phyloP scores from a whole-genome alignment of 2,329 filamentous ascomycete genomes.

The Stylonectria norvegica region DNA sequence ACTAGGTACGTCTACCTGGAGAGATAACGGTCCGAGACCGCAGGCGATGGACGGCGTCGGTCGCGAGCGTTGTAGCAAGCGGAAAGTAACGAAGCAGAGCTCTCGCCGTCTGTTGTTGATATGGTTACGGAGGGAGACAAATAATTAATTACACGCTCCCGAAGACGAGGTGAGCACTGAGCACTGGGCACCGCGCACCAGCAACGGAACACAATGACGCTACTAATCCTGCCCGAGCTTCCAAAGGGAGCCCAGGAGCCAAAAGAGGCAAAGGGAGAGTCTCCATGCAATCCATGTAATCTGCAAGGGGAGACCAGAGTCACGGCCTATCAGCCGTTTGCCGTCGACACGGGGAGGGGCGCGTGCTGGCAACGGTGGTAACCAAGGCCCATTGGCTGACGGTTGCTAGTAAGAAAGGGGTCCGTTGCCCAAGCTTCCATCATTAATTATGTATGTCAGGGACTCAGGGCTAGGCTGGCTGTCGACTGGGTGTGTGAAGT shows the following conservation, averaged over 20 bases:
- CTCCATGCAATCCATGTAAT: constrained; percentile 26
- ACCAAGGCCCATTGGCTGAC: background rate
- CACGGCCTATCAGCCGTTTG: constrained; percentile 23
- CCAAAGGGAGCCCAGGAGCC: background rate
- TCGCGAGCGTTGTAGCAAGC: too few species aligned
- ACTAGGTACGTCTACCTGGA: constrained; percentile 18
- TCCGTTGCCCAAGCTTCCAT: too few species aligned
- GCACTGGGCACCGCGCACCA: too few species aligned
- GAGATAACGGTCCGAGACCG: constrained; percentile 11
- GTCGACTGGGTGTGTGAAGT: too few species aligned
- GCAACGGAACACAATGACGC: constrained; percentile 3
- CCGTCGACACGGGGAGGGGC: constrained; percentile 16
- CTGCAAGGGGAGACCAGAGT: constrained; percentile 29
- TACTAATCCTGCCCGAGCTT: constrained; percentile 1
- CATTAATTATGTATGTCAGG: too few species aligned
- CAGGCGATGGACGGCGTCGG: constrained; percentile 1
- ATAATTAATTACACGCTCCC: too few species aligned
- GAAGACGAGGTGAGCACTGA: too few species aligned
- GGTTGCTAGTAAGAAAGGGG: too few species aligned
- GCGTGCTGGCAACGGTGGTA: background rate
- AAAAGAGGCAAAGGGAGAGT: constrained; percentile 4
- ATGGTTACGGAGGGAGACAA: too few species aligned
- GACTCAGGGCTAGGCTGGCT: too few species aligned
- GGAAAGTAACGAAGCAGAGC: too few species aligned
- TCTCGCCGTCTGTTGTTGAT: too few species aligned